A percentile compares a stretch with the other conserved stretches of the same genome.
Conservation (phyloP, 495 filamentous ascomycete species). For the Physcia stellaris region DNA sequence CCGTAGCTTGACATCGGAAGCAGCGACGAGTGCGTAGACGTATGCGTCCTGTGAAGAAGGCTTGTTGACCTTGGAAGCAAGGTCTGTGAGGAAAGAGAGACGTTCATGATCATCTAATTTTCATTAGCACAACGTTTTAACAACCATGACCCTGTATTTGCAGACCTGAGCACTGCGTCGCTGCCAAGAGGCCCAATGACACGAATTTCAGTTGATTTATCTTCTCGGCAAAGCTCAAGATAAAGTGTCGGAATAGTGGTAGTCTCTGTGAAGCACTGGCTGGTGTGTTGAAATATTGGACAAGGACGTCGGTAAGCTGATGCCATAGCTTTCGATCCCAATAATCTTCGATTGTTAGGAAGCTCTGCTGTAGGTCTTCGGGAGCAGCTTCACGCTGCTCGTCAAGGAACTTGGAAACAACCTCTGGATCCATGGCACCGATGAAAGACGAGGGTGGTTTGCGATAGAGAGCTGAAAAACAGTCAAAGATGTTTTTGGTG, state of each 20-base stretch:
- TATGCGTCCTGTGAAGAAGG: constrained; percentile 90
- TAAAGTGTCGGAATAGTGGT: constrained; percentile 83
- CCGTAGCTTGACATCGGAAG: constrained; percentile 76
- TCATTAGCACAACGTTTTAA: background rate
- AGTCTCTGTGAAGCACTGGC: constrained; percentile 75
- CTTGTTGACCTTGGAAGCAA: constrained; percentile 81
- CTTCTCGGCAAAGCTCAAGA: constrained; percentile 90
- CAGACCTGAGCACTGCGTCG: constrained; percentile 72
- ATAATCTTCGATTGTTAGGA: constrained; percentile 88
- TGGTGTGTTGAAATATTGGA: constrained; percentile 76
- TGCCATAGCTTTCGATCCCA: constrained; percentile 99
- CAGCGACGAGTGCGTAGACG: constrained; percentile 82
- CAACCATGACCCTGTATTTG: background rate
- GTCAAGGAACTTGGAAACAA: constrained; percentile 80
- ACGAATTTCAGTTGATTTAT: constrained; percentile 99
- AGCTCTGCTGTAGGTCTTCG: constrained; percentile 71
- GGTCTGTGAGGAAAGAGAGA: constrained; percentile 69
- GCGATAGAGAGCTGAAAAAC: constrained; percentile 2
- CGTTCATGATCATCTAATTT: constrained; percentile 73
- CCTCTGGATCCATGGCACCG: constrained; percentile 61
- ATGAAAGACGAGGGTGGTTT: constrained; percentile 5
- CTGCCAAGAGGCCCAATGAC: constrained; percentile 70
- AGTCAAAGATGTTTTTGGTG: constrained; percentile 1
- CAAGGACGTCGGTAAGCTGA: constrained; percentile 79
- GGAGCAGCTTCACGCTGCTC: constrained; percentile 76